phyloP scores from a whole-genome alignment of 768 basidiomycete genomes.

The Pulveroboletus sp. region DNA sequence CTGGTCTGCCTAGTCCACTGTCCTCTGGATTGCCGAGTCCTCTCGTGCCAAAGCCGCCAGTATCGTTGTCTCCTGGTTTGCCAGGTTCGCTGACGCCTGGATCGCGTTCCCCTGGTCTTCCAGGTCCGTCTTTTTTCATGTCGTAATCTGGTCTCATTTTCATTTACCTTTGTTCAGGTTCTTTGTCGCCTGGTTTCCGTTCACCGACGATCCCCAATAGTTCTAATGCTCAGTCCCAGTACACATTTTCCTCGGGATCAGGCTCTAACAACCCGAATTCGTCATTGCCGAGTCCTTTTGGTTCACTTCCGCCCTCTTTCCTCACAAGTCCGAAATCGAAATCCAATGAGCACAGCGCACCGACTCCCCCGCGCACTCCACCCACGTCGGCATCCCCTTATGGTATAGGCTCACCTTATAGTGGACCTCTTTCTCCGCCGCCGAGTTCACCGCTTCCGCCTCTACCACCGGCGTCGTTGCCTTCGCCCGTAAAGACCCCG shows the following conservation, averaged over 20 bases:
- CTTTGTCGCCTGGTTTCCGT: slow-evolving; percentile 22
- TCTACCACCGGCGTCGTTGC: slow-evolving; percentile 11
- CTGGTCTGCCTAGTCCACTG: slow-evolving; percentile 8
- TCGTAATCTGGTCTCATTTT: slow-evolving; percentile 7
- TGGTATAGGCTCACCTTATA: neutral
- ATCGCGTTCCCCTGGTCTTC: slow-evolving; percentile 20
- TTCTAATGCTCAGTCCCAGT: slow-evolving; percentile 9
- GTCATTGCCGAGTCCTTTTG: neutral
- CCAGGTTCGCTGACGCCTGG: slow-evolving; percentile 21
- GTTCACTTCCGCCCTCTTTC: slow-evolving; percentile 1
- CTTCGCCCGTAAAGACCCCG: slow-evolving; percentile 4
- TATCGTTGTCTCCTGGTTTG: slow-evolving; percentile 15
- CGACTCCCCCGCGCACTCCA: slow-evolving; percentile 12
- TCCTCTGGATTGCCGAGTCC: slow-evolving; percentile 9
- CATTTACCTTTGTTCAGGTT: slow-evolving; percentile 9
- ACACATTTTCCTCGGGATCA: slow-evolving; percentile 17
- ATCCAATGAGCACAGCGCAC: neutral
- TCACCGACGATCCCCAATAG: slow-evolving; percentile 14
- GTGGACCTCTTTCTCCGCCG: slow-evolving; percentile 21
- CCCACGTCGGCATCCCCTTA: slow-evolving; percentile 1
- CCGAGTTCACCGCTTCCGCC: slow-evolving; percentile 23
- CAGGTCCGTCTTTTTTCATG: slow-evolving; percentile 19
- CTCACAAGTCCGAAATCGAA: neutral
- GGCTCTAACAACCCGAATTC: slow-evolving; percentile 6
- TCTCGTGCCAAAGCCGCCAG: slow-evolving; percentile 5